Base-by-base conservation (phyloP, 2,329 filamentous ascomycete genomes). In the Aspergillus novofumigatus region DNA sequence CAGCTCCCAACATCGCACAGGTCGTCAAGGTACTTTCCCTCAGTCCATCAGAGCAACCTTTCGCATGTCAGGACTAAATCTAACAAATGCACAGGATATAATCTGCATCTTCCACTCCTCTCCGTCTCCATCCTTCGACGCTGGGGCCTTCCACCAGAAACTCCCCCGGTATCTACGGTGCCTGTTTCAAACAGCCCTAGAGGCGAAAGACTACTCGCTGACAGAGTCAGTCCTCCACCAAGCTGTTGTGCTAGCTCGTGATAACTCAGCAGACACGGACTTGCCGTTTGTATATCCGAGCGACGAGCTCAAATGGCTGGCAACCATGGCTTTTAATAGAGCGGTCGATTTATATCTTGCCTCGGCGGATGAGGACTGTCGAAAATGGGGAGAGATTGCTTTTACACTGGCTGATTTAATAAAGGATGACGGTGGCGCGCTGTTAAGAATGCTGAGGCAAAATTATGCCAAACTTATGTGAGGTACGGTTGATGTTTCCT, bases 101-200 rank as follows among this genome's bases (percentile, higher is more conserved):
- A 88, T 90, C 65, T 78, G 85, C 50, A 86, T 88, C 20, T 88
- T 84, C 73, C 77, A 73, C 1, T 72, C 86, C 1, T 80, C 85
- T 20, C 66, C 72, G 0, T 84, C 86, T 48, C 81, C 88, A 11
- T 57, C 21, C 26, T 32, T 61, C 5, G 44, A 56, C 6, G 44
- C 28, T 2, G 2, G 53, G 11, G 38, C 58, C 10, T 56, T 58
- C 59, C 78, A 79, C 4, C 68, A 71, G 1, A 86, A 85, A 63
- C 77, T 95, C 1, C 83, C 89, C 7, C 88, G 88, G 65, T 96
- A 94, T 77, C 83, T 93, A 49, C 84, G 90, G 1, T 92, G 89
- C 64, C 78, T 94, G 2, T 89, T 93, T 62, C 87, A 89, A 59
- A 78, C 85, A 1, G 82, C 88, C 74, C 75, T 52, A 77, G 82